Percentiles rank a stretch among this genome's conserved stretches.
Evolutionary conservation across 768 basidiomycete genomes (phyloP).

Genomic region (Trametes elegans): DNA sequence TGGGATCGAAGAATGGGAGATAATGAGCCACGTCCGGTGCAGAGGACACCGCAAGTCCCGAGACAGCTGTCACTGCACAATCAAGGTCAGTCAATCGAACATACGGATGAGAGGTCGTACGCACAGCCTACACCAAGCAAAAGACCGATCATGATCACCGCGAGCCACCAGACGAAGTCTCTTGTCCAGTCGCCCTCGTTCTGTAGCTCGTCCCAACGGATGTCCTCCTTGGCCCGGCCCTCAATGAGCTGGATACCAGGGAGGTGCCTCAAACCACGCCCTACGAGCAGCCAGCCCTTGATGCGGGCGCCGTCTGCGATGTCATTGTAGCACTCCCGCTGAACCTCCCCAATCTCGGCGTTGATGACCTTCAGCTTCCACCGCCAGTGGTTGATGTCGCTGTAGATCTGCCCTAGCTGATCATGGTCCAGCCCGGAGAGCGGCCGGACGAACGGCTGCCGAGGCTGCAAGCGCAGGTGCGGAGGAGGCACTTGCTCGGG

Average conservation of each 20-base stretch:
- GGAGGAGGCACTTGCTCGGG: conserved; percentile 50
- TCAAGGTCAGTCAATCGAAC: background rate
- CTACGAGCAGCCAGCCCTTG: conserved; percentile 79
- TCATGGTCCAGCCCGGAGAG: conserved; percentile 67
- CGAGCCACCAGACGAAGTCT: conserved; percentile 61
- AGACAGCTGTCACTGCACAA: conserved; percentile 62
- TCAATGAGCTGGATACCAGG: conserved; percentile 69
- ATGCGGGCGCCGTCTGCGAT: conserved; percentile 69
- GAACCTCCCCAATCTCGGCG: conserved; percentile 65
- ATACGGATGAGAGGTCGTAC: conserved; percentile 28
- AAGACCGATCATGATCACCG: conserved; percentile 47
- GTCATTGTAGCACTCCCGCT: conserved; percentile 63
- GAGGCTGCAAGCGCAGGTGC: conserved; percentile 66
- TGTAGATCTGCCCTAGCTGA: conserved; percentile 62
- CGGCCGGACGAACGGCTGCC: conserved; percentile 74
- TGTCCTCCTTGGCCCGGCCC: conserved; percentile 79
- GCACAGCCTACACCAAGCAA: conserved; percentile 60
- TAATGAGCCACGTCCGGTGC: conserved; percentile 75
- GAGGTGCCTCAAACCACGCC: conserved; percentile 61
- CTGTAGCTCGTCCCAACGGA: conserved; percentile 77
- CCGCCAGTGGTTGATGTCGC: conserved; percentile 69
- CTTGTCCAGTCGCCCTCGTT: conserved; percentile 49
- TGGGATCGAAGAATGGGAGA: conserved; percentile 57
- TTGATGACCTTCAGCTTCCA: conserved; percentile 71
- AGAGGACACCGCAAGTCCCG: conserved; percentile 63